Base-by-base conservation (phyloP, 2,329 filamentous ascomycete species). In the Grosmannia serpens region DNA sequence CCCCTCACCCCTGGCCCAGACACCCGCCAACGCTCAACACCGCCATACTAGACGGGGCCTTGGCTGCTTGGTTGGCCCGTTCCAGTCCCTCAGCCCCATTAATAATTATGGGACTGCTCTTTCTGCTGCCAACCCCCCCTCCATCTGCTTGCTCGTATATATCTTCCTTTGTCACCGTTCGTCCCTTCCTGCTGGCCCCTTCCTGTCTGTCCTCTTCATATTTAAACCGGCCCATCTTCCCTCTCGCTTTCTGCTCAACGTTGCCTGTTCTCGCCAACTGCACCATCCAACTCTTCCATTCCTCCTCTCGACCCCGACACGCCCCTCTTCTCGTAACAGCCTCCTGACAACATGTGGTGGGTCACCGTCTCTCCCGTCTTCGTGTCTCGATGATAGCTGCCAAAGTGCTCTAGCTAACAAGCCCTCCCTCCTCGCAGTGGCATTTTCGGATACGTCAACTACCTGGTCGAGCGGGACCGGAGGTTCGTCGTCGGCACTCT, bases 371-470 rank as follows among this genome's bases (percentile, higher is more conserved):
- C 11, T 49, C 24, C 15, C 13, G 22, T 17, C 38, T 5, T 1
- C 26, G n/a, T 55, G 53, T 24, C 24, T 44, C 13, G 47, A 13
- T 49, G 41, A 44, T 44, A 44, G 41, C 24, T 35, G 20, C 20
- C 20, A 33, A 7, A 15, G 11, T 20, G 35, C 6, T 51, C 24
- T 29, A 6, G 29, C 26, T 51, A 38, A 33, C 26, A 35, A 15
- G 8, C 46, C 9, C 9, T 15, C 13, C 20, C n/a, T 4, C n/a
- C 15, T 35, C 52, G 61, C 64, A 92, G 89, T 86, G 89, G 89
- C 75, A 95, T 94, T 76, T 95, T 97, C 79, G 92, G 92, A 69
- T 97, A 97, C 82, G 89, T 97, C 80, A 97, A 97, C 81, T 97
- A 97, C 78, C 80, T 97, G 73, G 91, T 97, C 73, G 94, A 97